Evolutionary conservation across 106 monocot species (phyloP).

Genomic region (Dactylorhiza incarnata): DNA sequence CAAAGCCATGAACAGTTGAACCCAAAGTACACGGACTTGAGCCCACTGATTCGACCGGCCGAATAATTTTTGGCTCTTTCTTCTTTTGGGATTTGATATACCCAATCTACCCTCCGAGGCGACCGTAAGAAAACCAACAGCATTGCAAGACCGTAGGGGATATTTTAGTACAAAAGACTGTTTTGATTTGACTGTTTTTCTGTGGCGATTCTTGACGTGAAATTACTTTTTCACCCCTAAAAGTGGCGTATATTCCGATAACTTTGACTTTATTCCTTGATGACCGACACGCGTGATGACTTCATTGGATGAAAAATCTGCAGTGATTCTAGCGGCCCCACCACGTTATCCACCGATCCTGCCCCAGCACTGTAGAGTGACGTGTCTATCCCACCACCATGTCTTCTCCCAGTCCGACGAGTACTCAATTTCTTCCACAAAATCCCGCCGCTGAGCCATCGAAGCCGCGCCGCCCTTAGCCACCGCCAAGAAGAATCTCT

Average conservation of each 20-base stretch:
- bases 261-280: too few relatives aligned
- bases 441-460: background rate
- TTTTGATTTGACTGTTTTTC: too few relatives aligned
- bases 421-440: background rate
- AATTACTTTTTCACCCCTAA: too few relatives aligned
- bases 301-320: background rate
- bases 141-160: too few relatives aligned
- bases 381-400: slow-evolving; percentile 1
- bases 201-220: too few relatives aligned
- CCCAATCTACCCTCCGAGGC: too few relatives aligned
- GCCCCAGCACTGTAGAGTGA: background rate
- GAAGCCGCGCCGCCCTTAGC: background rate
- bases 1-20: background rate
- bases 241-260: too few relatives aligned
- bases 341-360: background rate
- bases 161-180: too few relatives aligned
- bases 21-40: background rate
- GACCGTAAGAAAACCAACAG: too few relatives aligned
- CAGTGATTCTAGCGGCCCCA: background rate
- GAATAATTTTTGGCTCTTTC: too few relatives aligned
- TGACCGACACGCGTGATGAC: background rate
- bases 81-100: too few relatives aligned
- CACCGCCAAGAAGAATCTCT: too few relatives aligned
- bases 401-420: background rate
- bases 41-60: background rate